phyloP scores from a whole-genome alignment of 225 moss, liverwort and hornwort genomes.

The Polytrichum commune region DNA sequence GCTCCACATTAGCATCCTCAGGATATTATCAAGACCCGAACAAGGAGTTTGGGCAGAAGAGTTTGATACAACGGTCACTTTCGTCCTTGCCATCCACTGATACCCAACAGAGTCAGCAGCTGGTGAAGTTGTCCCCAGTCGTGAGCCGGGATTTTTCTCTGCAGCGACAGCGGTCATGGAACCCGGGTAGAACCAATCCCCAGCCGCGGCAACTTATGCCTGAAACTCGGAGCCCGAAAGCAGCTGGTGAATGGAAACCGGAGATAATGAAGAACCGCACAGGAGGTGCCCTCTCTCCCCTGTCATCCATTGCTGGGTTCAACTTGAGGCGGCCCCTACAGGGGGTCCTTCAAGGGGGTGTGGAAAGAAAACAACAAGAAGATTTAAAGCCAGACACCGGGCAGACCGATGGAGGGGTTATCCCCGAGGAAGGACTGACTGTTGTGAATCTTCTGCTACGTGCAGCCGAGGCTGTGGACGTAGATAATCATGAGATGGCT shows the following conservation, averaged over 20 bases:
- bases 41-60: slow-evolving; percentile 7
- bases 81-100: slow-evolving; percentile 14
- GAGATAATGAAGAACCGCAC: slow-evolving; percentile 9
- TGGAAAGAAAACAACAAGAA: slow-evolving; percentile 11
- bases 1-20: slow-evolving; percentile 2
- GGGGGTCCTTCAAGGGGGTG: neutral
- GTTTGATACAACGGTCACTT: slow-evolving; percentile 13
- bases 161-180: slow-evolving; percentile 27
- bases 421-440: slow-evolving; percentile 33
- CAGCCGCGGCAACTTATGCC: slow-evolving; percentile 1
- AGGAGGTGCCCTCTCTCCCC: slow-evolving; percentile 14
- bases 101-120: slow-evolving; percentile 11
- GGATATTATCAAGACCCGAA: slow-evolving; percentile 14
- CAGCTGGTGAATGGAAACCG: slow-evolving; percentile 16
- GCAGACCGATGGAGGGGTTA: slow-evolving; percentile 24
- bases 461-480: slow-evolving; percentile 56
- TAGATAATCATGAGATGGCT: slow-evolving; percentile 49
- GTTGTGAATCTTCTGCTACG: slow-evolving; percentile 40
- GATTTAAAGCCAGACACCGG: slow-evolving; percentile 26
- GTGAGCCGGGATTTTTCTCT: slow-evolving; percentile 11
- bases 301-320: slow-evolving; percentile 13
- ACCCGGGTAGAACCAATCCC: slow-evolving; percentile 8
- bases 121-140: slow-evolving; percentile 9
- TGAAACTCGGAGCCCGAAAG: slow-evolving; percentile 7
- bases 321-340: neutral